phyloP scores from a whole-genome alignment of 306 rosid species.

The Astragalus glycyphyllos region DNA sequence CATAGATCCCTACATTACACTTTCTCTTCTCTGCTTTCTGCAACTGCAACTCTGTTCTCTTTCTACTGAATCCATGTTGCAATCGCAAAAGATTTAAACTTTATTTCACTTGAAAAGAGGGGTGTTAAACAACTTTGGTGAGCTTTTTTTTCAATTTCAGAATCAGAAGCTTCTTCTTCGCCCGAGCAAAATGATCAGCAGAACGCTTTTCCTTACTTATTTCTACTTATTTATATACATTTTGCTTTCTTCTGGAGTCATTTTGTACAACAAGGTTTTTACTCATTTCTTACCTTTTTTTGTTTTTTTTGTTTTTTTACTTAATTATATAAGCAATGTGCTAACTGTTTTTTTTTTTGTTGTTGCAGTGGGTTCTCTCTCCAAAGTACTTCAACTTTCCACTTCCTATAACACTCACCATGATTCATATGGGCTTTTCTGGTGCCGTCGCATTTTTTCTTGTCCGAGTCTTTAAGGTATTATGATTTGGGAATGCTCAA shows the following conservation, averaged over 20 bases:
- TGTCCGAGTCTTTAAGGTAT: conserved; percentile 92
- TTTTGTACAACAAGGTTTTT: conserved; percentile 87
- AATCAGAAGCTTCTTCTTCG: too few species aligned
- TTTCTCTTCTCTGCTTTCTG: not conserved
- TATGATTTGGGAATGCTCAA: conserved; percentile 30
- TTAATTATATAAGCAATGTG: conserved; percentile 9
- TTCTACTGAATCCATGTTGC: conserved; percentile 6
- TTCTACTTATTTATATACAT: conserved; percentile 80
- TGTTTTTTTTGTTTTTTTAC: not conserved
- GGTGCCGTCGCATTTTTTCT: conserved; percentile 88
- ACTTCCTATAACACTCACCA: conserved; percentile 87
- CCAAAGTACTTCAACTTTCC: conserved; percentile 93
- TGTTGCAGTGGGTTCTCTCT: conserved; percentile 98
- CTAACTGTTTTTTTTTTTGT: not conserved
- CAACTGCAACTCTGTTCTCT: not conserved
- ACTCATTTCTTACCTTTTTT: not conserved
- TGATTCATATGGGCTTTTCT: conserved; percentile 98
- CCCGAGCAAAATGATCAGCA: conserved; percentile 78
- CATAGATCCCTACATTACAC: conserved; percentile 1
- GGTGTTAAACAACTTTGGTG: too few species aligned
- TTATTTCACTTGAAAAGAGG: conserved; percentile 7
- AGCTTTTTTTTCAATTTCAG: too few species aligned
- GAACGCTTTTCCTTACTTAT: conserved; percentile 80
- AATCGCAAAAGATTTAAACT: conserved; percentile 20
- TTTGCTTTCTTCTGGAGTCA: conserved; percentile 91